Evolutionary conservation across 352 stramenopile genomes (phyloP), one percentile per base, ranked within the genome.

Genomic region (Globisporangium echinulatum): DNA sequence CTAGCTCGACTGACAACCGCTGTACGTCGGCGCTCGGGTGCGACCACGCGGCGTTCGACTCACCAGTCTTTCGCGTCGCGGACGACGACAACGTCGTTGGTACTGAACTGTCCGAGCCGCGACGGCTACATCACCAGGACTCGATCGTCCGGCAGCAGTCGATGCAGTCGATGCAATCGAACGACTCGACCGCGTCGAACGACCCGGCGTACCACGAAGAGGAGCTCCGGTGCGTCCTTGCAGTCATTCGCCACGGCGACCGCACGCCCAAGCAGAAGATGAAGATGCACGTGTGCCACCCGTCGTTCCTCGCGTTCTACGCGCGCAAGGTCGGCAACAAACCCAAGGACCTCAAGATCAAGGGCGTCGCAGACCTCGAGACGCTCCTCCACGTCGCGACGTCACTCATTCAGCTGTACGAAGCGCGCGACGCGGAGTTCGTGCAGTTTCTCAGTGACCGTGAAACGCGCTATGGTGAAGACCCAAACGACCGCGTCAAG

Each of bases 221-320:
- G 73, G 97, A 99, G 70, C 77, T 99, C 51, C 91, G 97, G 19
- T 99, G 97, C 63, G 97, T 99, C 50, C 92, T 99, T 54, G 97
- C 97, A 4, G 92, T 99, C n/a, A 96, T 99, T 50, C 87, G 97
- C 50, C 98, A 99, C 62, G 98, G 97, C 5, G 98, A 99, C 74
- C 83, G 98, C 54, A 99, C 97, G 8, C 98, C 98, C 5, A 99
- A 99, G 82, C 97, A 99, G 74, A 99, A 99, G 72, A 95, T 98
- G 84, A 98, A 98, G 74, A 97, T 98, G 82, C 84, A 93, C 50
- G 85, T 97, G 38, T 91, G 81, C 53, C 88, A 96, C 61, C 86
- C 90, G 33, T 79, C 77, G n/a, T 96, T 98, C 51, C 63, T 98
- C 5, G 59, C 86, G 49, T 93, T 80, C 58, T 94, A 95, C 61